phyloP scores from a whole-genome alignment of 2,329 filamentous ascomycete genomes.

The Rhexocercosporidium sp. region DNA sequence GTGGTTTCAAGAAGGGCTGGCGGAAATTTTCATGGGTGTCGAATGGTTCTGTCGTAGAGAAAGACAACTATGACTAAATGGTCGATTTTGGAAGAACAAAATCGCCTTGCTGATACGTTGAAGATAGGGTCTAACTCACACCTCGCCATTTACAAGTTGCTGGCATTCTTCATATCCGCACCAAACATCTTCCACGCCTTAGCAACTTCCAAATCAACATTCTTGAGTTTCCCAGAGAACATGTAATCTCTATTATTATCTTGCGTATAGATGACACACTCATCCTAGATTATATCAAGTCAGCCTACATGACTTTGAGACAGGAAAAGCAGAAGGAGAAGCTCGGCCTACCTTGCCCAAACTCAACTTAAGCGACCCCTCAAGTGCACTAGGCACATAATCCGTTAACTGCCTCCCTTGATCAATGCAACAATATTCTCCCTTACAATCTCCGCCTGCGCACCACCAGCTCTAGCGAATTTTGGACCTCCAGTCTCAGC shows the following conservation, averaged over 20 bases:
- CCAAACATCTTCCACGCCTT: conserved; percentile 30
- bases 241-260: conserved; percentile 27
- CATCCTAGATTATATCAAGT: conserved; percentile 21
- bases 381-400: conserved; percentile 43
- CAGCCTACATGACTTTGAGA: not conserved
- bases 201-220: conserved; percentile 26
- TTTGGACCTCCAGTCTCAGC: conserved; percentile 49
- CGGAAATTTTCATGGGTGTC: too few relatives aligned
- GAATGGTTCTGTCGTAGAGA: too few relatives aligned
- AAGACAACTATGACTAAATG: too few relatives aligned
- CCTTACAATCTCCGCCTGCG: conserved; percentile 51
- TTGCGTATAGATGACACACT: conserved; percentile 24
- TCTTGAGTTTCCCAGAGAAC: conserved; percentile 19
- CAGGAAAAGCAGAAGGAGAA: too few relatives aligned
- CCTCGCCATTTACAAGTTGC: not conserved
- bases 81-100: too few relatives aligned
- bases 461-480: conserved; percentile 50
- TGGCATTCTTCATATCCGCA: conserved; percentile 13
- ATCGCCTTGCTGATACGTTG: too few relatives aligned
- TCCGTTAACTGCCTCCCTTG: conserved; percentile 31
- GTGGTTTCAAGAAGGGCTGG: not conserved
- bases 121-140: too few relatives aligned
- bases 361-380: conserved; percentile 47
- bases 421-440: conserved; percentile 53
- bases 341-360: conserved; percentile 37